Evolutionary conservation across 75 land plant species (phyloP).

Genomic region (Pinus tabuliformis): DNA sequence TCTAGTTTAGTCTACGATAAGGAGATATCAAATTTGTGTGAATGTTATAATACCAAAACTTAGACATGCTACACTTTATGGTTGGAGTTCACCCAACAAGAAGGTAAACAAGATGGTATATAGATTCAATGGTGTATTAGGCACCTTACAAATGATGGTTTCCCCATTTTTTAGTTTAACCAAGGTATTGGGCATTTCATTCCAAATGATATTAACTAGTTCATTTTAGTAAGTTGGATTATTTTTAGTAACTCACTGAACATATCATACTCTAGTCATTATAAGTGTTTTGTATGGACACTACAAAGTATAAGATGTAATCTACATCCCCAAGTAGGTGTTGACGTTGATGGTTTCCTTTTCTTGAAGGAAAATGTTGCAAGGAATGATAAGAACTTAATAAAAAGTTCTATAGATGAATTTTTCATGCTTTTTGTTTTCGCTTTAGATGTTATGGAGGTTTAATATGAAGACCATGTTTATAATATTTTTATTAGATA

Average conservation of each 20-base stretch:
- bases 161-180: conserved; percentile 87
- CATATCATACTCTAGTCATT: neutral
- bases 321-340: conserved; percentile 52
- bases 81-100: conserved; percentile 88
- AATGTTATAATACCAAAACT: no score
- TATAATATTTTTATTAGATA: no score
- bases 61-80: neutral
- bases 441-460: no score
- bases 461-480: no score
- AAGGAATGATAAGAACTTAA: neutral
- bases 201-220: no score
- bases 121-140: conserved; percentile 99
- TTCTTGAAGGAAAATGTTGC: conserved; percentile 89
- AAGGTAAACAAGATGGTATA: conserved; percentile 89
- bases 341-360: conserved; percentile 83
- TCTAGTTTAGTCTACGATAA: no score
- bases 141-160: conserved; percentile 85
- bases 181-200: conserved; percentile 39
- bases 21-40: no score
- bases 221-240: neutral
- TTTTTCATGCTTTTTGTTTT: no score
- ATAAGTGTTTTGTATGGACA: neutral
- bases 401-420: no score
- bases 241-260: neutral
- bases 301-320: neutral